Evolutionary conservation across 257 asterid genomes (phyloP).

Genomic region (Nicotiana knightiana): DNA sequence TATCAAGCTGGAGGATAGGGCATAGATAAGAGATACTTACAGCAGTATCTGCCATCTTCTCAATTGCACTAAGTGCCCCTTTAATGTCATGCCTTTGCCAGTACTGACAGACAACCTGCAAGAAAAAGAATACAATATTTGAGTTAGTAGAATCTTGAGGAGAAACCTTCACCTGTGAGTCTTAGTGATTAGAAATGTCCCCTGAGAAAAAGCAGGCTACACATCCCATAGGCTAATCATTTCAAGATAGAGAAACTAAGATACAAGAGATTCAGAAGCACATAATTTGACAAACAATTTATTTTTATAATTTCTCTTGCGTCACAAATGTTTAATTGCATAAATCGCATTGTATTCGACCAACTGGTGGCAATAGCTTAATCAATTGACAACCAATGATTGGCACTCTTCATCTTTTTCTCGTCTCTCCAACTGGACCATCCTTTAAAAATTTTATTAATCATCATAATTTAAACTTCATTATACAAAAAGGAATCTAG

Average conservation of each 20-base stretch:
- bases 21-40: slow-evolving; percentile 30
- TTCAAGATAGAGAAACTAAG: background rate
- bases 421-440: background rate
- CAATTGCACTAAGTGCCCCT: slow-evolving; percentile 68
- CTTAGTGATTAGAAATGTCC: background rate
- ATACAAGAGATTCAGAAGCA: background rate
- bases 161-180: background rate
- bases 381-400: no score
- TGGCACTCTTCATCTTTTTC: no score
- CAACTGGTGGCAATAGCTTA: background rate
- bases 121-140: background rate
- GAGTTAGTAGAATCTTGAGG: background rate
- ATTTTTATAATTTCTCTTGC: background rate
- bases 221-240: background rate
- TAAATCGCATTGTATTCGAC: background rate
- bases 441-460: background rate
- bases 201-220: background rate
- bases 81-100: slow-evolving; percentile 88
- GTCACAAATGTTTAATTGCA: background rate
- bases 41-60: slow-evolving; percentile 78
- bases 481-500: background rate
- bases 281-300: background rate
- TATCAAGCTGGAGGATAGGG: background rate
- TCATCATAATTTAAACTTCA: background rate
- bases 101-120: slow-evolving; percentile 64